Conservation (phyloP, 345 rosid species). For the Carallia brachiata region DNA sequence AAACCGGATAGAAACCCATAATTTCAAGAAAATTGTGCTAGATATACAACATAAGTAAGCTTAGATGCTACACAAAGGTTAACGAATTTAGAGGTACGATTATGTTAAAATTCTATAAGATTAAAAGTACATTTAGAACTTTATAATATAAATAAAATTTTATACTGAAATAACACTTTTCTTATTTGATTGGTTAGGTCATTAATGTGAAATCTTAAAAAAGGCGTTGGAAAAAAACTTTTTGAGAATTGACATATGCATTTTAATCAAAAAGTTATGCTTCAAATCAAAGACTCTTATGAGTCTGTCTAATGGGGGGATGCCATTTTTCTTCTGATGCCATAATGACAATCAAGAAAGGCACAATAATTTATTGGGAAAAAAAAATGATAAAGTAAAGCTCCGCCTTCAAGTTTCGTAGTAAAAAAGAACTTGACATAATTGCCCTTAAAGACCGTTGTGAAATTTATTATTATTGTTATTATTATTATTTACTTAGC, state of each 20-base stretch:
- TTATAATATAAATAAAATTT: too few relatives aligned
- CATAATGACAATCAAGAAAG: conserved; percentile 10
- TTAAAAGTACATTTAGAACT: too few relatives aligned
- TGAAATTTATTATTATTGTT: neutral
- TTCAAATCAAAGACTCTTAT: conserved; percentile 38
- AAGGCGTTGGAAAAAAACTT: too few relatives aligned
- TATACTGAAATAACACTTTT: too few relatives aligned
- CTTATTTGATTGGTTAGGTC: too few relatives aligned
- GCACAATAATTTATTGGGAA: conserved; percentile 2
- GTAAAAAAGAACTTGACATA: neutral
- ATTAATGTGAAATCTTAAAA: too few relatives aligned
- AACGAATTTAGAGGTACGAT: too few relatives aligned
- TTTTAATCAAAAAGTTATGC: conserved; percentile 40
- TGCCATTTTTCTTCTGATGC: neutral
- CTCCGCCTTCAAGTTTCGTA: neutral
- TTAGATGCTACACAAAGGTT: too few relatives aligned
- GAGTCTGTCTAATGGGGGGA: neutral
- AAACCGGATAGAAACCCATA: too few relatives aligned
- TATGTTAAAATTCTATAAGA: too few relatives aligned
- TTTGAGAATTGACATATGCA: conserved; percentile 8
- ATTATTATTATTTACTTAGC: neutral
- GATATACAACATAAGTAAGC: too few relatives aligned
- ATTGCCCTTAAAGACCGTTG: conserved; percentile 23
- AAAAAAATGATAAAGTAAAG: neutral
- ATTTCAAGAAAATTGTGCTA: too few relatives aligned